Percentiles rank a stretch among this genome's conserved stretches.
These are phyloP conservation scores for Gigaspora rosea DNA, from an alignment of 192 early-diverging fungal species.

Conservation along the genomic window DNA sequence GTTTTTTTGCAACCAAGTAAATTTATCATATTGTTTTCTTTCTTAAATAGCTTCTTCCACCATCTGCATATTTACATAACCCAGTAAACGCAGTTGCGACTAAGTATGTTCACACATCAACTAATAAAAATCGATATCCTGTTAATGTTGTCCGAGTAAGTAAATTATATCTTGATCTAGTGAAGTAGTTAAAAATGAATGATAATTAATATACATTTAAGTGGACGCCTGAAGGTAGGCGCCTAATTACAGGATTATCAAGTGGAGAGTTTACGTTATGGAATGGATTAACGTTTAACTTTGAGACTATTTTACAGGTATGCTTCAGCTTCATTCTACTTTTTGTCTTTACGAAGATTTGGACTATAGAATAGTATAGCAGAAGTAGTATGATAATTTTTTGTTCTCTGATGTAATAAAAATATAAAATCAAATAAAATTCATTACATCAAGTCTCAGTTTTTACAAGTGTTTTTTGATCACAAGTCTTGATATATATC, in stretches of 20 bases:
- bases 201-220: conserved; percentile 24
- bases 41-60: conserved; percentile 60
- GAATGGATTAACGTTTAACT: conserved; percentile 98
- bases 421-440: too few species aligned
- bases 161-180: neutral
- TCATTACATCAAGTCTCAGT: too few species aligned
- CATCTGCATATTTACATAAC: conserved; percentile 67
- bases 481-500: too few species aligned
- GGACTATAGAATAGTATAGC: too few species aligned
- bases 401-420: too few species aligned
- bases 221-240: conserved; percentile 97
- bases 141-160: conserved; percentile 85
- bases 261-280: conserved; percentile 96
- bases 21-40: neutral
- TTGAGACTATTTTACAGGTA: conserved; percentile 93
- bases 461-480: too few species aligned
- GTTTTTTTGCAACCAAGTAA: conserved; percentile 6
- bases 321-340: neutral
- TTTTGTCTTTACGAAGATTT: neutral
- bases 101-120: conserved; percentile 88
- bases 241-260: conserved; percentile 90
- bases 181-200: neutral
- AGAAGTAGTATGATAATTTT: too few species aligned
- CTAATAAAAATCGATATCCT: conserved; percentile 90
- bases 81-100: conserved; percentile 75